Evolutionary conservation across 305 asterid species (phyloP).

Genomic region (Nicotiana rustica): DNA sequence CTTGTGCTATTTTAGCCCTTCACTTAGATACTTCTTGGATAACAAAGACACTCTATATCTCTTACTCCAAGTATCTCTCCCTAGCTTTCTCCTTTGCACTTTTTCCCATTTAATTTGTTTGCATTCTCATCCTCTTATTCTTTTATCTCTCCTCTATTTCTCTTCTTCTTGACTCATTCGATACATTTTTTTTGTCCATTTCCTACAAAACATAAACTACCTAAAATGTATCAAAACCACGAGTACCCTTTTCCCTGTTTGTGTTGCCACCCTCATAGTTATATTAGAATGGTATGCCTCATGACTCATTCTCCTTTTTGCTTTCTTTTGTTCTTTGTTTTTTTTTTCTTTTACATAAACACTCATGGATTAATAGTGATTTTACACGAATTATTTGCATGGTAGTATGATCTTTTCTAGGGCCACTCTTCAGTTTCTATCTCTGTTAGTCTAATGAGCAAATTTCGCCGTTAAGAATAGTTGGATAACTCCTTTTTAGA

Average conservation of each 20-base stretch:
- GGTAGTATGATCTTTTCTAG: no score
- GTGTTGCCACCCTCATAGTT: conserved; percentile 78
- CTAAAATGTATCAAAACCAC: conserved; percentile 37
- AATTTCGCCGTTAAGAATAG: no score
- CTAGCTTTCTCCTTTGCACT: conserved; percentile 32
- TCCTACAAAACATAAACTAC: not conserved
- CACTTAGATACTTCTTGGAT: conserved; percentile 74
- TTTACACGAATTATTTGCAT: no score
- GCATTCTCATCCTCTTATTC: conserved; percentile 26
- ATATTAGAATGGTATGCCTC: conserved; percentile 66
- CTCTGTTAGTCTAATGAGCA: no score
- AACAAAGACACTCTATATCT: conserved; percentile 38
- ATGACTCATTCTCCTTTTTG: no score
- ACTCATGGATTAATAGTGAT: no score
- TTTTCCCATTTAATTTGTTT: conserved; percentile 42
- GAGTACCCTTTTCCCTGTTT: conserved; percentile 62
- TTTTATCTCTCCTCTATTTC: not conserved
- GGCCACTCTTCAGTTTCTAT: no score
- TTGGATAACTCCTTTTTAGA: no score
- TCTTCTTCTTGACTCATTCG: not conserved
- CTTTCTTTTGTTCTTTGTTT: no score
- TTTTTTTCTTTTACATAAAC: no score
- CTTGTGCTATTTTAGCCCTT: conserved; percentile 82
- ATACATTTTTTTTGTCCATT: conserved; percentile 46
- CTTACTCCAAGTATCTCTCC: not conserved